phyloP scores from a whole-genome alignment of 2,329 filamentous ascomycete species.

The Fusarium verticillioides region DNA sequence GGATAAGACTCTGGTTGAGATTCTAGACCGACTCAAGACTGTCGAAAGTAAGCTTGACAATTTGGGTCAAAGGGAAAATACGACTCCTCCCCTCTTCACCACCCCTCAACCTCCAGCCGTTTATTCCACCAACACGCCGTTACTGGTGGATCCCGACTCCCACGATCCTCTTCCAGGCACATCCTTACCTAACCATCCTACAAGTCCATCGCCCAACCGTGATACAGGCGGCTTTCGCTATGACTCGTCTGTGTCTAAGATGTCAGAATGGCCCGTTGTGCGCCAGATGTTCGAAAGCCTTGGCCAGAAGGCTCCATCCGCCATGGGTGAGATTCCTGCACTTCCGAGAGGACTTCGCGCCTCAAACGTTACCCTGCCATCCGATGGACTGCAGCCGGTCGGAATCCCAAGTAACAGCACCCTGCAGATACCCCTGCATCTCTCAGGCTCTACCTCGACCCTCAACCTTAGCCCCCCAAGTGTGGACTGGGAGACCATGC shows the following conservation, averaged over 20 bases:
- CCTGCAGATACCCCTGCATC: constrained; percentile 37
- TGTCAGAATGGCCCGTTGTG: constrained; percentile 44
- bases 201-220: constrained; percentile 30
- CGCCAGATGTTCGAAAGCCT: constrained; percentile 42
- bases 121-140: constrained; percentile 35
- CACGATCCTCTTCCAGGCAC: constrained; percentile 36
- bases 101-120: constrained; percentile 34
- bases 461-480: constrained; percentile 33
- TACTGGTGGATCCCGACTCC: constrained; percentile 39
- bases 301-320: constrained; percentile 38
- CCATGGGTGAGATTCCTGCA: constrained; percentile 30
- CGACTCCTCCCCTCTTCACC: constrained; percentile 31
- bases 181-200: constrained; percentile 30
- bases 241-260: constrained; percentile 41
- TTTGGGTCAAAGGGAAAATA: constrained; percentile 44
- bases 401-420: constrained; percentile 30
- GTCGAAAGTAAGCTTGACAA: constrained; percentile 67
- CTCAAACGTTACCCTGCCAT: constrained; percentile 33
- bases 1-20: constrained; percentile 71
- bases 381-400: constrained; percentile 38
- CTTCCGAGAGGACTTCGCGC: constrained; percentile 38
- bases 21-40: constrained; percentile 65
- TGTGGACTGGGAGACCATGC: constrained; percentile 61
- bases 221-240: constrained; percentile 43
- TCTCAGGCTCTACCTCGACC: constrained; percentile 21